Evolutionary conservation across 805 yeast species (phyloP).

Genomic region (Phaffomyces thermotolerans): DNA sequence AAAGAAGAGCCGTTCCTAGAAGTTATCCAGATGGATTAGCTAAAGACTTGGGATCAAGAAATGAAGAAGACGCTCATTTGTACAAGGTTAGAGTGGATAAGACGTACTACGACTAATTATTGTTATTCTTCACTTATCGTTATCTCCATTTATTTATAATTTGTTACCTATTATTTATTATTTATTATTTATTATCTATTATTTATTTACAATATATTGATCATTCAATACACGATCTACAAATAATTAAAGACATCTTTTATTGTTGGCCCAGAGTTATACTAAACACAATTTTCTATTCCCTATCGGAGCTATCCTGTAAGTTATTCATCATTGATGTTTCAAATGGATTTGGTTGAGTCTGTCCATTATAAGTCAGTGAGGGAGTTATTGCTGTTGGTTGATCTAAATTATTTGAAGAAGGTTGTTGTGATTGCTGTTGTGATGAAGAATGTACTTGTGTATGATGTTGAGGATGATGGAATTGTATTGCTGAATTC

Average conservation of each 20-base stretch:
- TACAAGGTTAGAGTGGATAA: conserved; percentile 37
- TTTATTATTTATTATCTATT: not conserved
- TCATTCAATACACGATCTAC: too few relatives aligned
- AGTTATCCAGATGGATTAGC: conserved; percentile 75
- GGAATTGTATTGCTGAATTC: not conserved
- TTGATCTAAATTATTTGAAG: not conserved
- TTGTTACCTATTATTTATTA: not conserved
- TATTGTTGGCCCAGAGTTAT: too few relatives aligned
- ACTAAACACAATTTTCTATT: too few relatives aligned
- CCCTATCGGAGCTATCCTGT: not conserved
- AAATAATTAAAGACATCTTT: too few relatives aligned
- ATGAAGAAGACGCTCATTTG: conserved; percentile 33
- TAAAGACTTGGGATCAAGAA: conserved; percentile 60
- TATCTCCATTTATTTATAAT: not conserved
- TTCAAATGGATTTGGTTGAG: conserved; percentile 21
- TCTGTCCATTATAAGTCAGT: conserved; percentile 1
- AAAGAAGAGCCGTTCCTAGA: conserved; percentile 69
- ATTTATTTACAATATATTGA: too few relatives aligned
- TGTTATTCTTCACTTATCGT: not conserved
- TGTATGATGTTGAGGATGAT: not conserved
- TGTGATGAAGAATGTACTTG: not conserved
- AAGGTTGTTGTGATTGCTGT: not conserved
- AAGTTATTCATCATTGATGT: conserved; percentile 14
- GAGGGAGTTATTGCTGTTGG: conserved; percentile 1
- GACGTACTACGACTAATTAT: conserved; percentile 13